Percentiles rank a stretch among this genome's conserved stretches.
Evolutionary conservation across 1,139 yeast genomes (phyloP).

Genomic region (Diutina ranongensis): DNA sequence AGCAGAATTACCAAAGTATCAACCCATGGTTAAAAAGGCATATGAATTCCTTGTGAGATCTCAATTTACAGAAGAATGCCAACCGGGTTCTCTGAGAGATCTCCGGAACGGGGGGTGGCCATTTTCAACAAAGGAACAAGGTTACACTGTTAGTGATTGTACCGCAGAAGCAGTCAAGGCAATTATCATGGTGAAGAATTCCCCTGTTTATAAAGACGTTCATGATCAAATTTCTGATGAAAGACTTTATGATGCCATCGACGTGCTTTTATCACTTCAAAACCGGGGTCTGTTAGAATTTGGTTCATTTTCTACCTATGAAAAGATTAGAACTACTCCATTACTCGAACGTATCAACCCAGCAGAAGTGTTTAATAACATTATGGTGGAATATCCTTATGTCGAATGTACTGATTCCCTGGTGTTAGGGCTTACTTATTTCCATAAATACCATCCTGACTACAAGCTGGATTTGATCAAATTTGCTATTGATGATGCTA

Average conservation of each 20-base stretch:
- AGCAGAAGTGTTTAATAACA: constrained; percentile 95
- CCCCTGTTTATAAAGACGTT: constrained; percentile 35
- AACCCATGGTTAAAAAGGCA: constrained; percentile 48
- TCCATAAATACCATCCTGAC: constrained; percentile 47
- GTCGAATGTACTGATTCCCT: constrained; percentile 97
- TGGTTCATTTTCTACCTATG: constrained; percentile 93
- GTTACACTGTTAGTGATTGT: constrained; percentile 94
- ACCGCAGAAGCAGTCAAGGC: constrained; percentile 96
- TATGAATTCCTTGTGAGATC: constrained; percentile 67
- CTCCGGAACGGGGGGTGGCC: constrained; percentile 93
- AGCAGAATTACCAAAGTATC: constrained; percentile 58
- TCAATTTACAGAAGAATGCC: constrained; percentile 78
- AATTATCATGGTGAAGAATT: constrained; percentile 77
- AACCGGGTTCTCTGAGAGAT: constrained; percentile 71
- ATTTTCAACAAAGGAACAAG: constrained; percentile 89
- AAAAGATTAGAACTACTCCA: constrained; percentile 74
- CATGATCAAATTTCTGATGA: constrained; percentile 37
- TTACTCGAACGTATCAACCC: constrained; percentile 72
- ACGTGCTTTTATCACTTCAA: constrained; percentile 56
- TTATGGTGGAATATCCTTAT: constrained; percentile 97
- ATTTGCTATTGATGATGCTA: constrained; percentile 60
- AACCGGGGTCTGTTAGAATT: constrained; percentile 70
- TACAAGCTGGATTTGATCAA: constrained; percentile 59
- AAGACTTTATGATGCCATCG: constrained; percentile 57
- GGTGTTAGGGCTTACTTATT: constrained; percentile 77